Base-by-base conservation (phyloP, 192 early-diverging fungal species). In the Coemansia sp. region DNA sequence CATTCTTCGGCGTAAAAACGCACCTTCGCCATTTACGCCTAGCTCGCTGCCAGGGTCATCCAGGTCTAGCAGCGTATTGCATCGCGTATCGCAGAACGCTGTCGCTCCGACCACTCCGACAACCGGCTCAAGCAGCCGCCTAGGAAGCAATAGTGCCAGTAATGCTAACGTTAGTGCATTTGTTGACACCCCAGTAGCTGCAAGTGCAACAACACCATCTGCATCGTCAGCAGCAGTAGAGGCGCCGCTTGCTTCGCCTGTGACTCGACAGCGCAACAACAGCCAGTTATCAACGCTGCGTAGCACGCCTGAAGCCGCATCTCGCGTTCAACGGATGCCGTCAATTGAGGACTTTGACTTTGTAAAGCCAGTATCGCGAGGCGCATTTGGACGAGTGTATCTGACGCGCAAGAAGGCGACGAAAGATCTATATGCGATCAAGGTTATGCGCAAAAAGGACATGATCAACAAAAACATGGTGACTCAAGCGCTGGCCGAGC, bases 401-500 rank as follows among this genome's bases (percentile, higher is more conserved):
- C 72, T 96, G 37, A 89, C 92, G 7, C 83, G 87, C 39, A 96
- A 96, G 57, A 87, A 88, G 64, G 89, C 90, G 4, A 96, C 93
- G 2, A 85, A 87, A 64, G 94, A 96, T 70, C 69, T 94, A 43
- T 96, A 88, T 74, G 94, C 94, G 13, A 94, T 95, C 63, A 96
- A 96, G 78, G 89, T 94, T 6, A 73, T 96, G 63, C 92, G 92
- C 73, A 96, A 94, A 59, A 89, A 89, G 47, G 92, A 95, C 67
- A 94, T 96, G 89, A 92, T 94, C 64, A 86, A 89, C 64, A 96
- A 95, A 79, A 95, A 96, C 71, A 94, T 95, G 94, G 90, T 93
- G n/a, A 90, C 87, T 24, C 93, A 95, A 57, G 91, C 93, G 12
- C 75, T 93, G 27, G 92, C 93, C 5, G 94, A 96, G 78, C 82